Evolutionary conservation across 148 eudicot species (phyloP), one percentile per base, ranked within the genome.

Genomic region (Selenicereus undatus): DNA sequence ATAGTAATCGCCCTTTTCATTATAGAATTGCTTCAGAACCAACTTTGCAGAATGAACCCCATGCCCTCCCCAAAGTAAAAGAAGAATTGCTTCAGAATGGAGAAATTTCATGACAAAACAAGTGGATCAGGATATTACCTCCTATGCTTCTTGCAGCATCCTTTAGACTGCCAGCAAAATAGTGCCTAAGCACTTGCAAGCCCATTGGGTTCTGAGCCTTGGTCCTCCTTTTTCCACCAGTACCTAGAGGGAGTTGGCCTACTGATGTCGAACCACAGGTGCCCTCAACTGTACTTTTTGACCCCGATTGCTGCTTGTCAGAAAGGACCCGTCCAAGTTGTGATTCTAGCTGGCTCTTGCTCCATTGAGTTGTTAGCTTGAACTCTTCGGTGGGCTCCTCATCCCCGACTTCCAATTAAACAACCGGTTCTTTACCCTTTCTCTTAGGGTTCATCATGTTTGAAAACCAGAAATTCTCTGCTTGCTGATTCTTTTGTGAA

Each of bases 121-220:
- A 29, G 14, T 60, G 73, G 27, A 68, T 74, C 32, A 45, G 73
- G 56, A 39, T 26, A 82, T 66, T 90, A 95, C 98, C 98, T 68
- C 98, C 98, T 76, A 95, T 88, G 83, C 86, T 87, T 88, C 85
- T 88, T 26, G 97, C 98, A 77, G 98, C 98, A 88, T 93, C 96
- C 84, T 95, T 93, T 65, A 95, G 84, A 85, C 98, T 95, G 82
- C 97, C 94, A 22, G 94, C 88, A 86, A 91, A 95, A 87, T 93
- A 89, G 78, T 93, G 96, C 80, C 87, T 86, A 36, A 95, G 92
- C 45, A 87, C 88, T 84, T 91, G 85, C 86, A 95, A 84, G 85
- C 91, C 90, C 75, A 95, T 88, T 39, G 89, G 85, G 79, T 89
- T 92, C 83, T 93, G 96, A 78, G 89, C 79, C 87, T 95, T 93